phyloP scores from a whole-genome alignment of 2,329 filamentous ascomycete species.

The Capronia coronata region DNA sequence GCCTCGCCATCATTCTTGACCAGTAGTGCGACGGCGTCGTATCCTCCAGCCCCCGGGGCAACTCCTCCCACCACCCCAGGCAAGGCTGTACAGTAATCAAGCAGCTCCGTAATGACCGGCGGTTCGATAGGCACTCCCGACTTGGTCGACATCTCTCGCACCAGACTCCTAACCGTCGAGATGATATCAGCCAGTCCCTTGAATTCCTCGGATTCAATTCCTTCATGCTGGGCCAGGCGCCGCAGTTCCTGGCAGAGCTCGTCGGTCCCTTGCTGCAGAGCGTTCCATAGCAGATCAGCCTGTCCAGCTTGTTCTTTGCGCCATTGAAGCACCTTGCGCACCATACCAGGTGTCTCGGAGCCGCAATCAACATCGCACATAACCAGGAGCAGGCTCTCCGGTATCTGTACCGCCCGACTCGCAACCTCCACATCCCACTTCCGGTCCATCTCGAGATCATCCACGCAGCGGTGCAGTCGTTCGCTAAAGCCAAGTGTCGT shows the following conservation, averaged over 20 bases:
- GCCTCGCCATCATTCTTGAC: conserved; percentile 66
- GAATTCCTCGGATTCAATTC: conserved; percentile 42
- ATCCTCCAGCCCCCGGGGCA: conserved; percentile 89
- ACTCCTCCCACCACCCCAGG: conserved; percentile 84
- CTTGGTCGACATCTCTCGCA: conserved; percentile 67
- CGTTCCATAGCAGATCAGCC: conserved; percentile 66
- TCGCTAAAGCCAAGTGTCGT: conserved; percentile 61
- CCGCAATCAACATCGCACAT: conserved; percentile 98
- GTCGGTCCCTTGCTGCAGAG: conserved; percentile 69
- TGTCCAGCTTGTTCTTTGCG: conserved; percentile 56
- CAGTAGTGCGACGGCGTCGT: conserved; percentile 78
- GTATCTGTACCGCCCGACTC: conserved; percentile 64
- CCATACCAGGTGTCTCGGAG: conserved; percentile 90
- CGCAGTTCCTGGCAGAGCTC: conserved; percentile 60
- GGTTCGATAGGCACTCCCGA: conserved; percentile 87
- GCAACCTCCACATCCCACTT: conserved; percentile 75
- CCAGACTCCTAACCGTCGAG: conserved; percentile 49
- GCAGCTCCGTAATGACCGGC: conserved; percentile 69
- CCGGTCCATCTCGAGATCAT: conserved; percentile 45
- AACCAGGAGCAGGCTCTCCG: conserved; percentile 66
- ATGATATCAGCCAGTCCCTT: conserved; percentile 49
- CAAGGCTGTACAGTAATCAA: conserved; percentile 66
- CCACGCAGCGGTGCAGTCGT: conserved; percentile 59
- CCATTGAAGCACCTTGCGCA: conserved; percentile 85
- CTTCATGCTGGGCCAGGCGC: conserved; percentile 40